phyloP scores from a whole-genome alignment of 1,139 yeast genomes.

The Saccharomyces hybrid region DNA sequence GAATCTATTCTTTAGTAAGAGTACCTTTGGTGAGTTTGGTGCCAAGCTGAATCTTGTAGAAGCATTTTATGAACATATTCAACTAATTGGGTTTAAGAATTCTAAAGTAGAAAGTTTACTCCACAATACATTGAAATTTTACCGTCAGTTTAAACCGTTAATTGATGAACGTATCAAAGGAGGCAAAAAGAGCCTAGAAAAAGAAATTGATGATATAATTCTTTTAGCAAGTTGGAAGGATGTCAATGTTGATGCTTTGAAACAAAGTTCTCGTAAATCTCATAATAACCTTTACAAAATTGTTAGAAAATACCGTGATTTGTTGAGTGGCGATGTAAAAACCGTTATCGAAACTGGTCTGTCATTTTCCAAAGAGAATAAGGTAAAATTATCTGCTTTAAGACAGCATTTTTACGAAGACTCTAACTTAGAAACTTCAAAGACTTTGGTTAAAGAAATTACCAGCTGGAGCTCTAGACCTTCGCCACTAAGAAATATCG shows the following conservation, averaged over 20 bases:
- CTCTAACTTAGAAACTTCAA: conserved; percentile 13
- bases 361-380: conserved; percentile 13
- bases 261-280: conserved; percentile 86
- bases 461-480: conserved; percentile 52
- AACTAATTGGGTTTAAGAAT: conserved; percentile 19
- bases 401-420: conserved; percentile 3
- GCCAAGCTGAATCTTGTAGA: conserved; percentile 50
- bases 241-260: conserved; percentile 85
- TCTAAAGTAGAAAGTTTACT: conserved; percentile 38
- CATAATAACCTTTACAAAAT: conserved; percentile 78
- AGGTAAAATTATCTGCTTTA: conserved; percentile 3
- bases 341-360: conserved; percentile 60
- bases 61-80: conserved; percentile 55
- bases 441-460: conserved; percentile 23
- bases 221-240: conserved; percentile 95
- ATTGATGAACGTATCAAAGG: conserved; percentile 41
- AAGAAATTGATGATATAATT: conserved; percentile 77
- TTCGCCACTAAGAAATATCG: conserved; percentile 43
- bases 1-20: conserved; percentile 65
- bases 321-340: conserved; percentile 49
- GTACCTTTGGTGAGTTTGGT: conserved; percentile 66
- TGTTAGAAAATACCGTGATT: conserved; percentile 70
- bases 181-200: conserved; percentile 53
- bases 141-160: conserved; percentile 51
- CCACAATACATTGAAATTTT: conserved; percentile 55